phyloP scores from a whole-genome alignment of 164 flowering plant genomes.

The Vitis labrusca region DNA sequence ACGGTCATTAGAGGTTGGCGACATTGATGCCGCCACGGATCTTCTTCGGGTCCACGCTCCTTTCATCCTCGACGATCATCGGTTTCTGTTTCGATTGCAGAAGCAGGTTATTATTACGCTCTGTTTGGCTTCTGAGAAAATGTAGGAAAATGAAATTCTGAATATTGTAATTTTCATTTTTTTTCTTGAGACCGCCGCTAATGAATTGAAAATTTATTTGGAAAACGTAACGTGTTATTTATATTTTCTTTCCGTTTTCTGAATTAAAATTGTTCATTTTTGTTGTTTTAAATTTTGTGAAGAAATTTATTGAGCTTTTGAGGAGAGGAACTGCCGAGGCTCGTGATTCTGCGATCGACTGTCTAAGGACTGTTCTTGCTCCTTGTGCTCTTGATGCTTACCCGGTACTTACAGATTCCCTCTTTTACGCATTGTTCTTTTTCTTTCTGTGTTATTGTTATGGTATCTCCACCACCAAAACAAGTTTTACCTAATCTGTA shows the following conservation, averaged over 20 bases:
- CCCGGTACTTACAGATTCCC: constrained; percentile 53
- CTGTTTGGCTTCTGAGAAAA: constrained; percentile 4
- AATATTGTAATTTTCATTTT: too few species aligned
- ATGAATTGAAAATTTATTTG: too few species aligned
- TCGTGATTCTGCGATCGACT: constrained; percentile 75
- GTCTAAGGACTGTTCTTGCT: constrained; percentile 73
- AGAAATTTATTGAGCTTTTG: constrained; percentile 96
- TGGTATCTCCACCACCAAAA: background rate
- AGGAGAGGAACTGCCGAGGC: constrained; percentile 76
- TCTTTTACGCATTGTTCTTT: background rate
- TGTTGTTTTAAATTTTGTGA: constrained; percentile 2
- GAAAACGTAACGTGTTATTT: background rate
- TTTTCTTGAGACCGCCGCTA: too few species aligned
- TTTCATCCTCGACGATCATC: constrained; percentile 69
- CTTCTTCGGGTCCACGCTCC: constrained; percentile 82
- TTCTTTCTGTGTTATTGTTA: background rate
- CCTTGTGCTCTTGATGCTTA: constrained; percentile 97
- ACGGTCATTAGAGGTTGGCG: constrained; percentile 60
- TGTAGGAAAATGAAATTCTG: background rate
- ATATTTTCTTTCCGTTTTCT: constrained; percentile 1
- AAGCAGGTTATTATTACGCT: constrained; percentile 64
- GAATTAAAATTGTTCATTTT: background rate
- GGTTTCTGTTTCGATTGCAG: constrained; percentile 85
- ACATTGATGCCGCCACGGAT: constrained; percentile 69
- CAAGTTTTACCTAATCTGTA: background rate